Evolutionary conservation across 2,329 filamentous ascomycete genomes (phyloP), one percentile per base, ranked within the genome.

Genomic region (Fusarium ambrosium): DNA sequence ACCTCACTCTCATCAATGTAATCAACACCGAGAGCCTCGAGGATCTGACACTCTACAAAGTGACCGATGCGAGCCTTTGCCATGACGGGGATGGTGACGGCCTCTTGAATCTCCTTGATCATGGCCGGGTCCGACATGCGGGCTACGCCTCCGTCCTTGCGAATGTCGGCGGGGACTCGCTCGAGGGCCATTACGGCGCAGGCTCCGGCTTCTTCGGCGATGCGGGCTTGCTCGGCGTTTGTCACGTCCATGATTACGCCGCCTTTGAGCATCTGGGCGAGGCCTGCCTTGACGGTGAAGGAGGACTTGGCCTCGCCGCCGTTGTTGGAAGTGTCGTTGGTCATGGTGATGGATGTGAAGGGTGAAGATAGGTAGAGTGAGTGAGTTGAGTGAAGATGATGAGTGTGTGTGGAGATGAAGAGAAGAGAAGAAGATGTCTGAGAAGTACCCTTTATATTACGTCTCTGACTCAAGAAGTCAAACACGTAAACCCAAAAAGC

Each of bases 171-270:
- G 62, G 97, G 97, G 60, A 98, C 97, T 76, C 97, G 93, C 90
- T 98, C 97, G 72, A 99, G 92, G 43, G 97, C 97, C 97, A 99
- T 99, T 87, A 99, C 97, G 81, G 97, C 97, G 78, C 92, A 94
- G 72, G 97, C 97, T 73, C 97, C 97, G 71, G 97, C 95, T 84
- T 98, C 95, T 85, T 99, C 97, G 82, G 97, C 97, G 83, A 99
- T 98, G 86, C 94, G 94, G 73, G 97, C 95, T 88, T 97, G 95
- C 81, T 94, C 93, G 29, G 95, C 94, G 83, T 96, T 94, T 74
- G 97, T 95, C 68, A 98, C 97, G 85, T 99, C 97, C 97, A 99
- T 99, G 86, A 99, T 99, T 76, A 99, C 97, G 80, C 97, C 97
- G 82, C 97, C 97, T 89, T 98, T 98, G 85, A 98, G 88, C 97